phyloP scores from a whole-genome alignment of 768 basidiomycete species.

The Mrakia gelida region DNA sequence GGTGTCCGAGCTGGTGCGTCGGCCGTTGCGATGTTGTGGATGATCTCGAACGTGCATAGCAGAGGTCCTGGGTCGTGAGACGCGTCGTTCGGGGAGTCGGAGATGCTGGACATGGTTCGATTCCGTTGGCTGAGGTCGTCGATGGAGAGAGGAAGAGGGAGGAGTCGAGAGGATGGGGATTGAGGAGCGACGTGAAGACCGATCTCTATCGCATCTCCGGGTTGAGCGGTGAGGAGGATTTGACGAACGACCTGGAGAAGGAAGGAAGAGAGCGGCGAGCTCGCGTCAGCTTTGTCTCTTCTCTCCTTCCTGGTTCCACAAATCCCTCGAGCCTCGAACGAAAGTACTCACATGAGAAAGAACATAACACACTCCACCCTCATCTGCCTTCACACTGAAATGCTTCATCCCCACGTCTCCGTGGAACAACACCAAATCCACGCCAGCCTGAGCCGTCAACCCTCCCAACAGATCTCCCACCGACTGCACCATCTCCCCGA shows the following conservation, averaged over 20 bases:
- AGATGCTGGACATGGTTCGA: slow-evolving; percentile 15
- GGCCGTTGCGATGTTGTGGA: slow-evolving; percentile 49
- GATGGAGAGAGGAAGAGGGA: slow-evolving; percentile 4
- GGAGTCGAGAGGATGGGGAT: slow-evolving; percentile 38
- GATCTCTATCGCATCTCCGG: slow-evolving; percentile 78
- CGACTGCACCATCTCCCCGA: slow-evolving; percentile 83
- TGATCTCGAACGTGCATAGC: slow-evolving; percentile 58
- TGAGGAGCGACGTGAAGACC: slow-evolving; percentile 56
- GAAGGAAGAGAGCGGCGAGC: slow-evolving; percentile 19
- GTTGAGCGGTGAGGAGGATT: slow-evolving; percentile 62
- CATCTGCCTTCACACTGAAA: slow-evolving; percentile 76
- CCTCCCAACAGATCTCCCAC: slow-evolving; percentile 85
- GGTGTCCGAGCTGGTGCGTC: slow-evolving; percentile 25
- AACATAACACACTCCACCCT: slow-evolving; percentile 73
- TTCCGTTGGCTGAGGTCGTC: slow-evolving; percentile 8
- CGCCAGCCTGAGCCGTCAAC: slow-evolving; percentile 62
- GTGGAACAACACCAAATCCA: slow-evolving; percentile 86
- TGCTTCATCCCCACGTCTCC: slow-evolving; percentile 84
- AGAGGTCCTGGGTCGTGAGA: slow-evolving; percentile 46
- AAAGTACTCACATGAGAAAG: slow-evolving; percentile 69
- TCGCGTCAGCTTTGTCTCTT: neutral
- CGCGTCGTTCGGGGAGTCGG: slow-evolving; percentile 35
- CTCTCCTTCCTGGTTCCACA: too few relatives aligned
- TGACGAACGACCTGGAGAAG: slow-evolving; percentile 69
- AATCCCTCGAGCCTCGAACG: neutral